Base-by-base conservation (phyloP, 129 eudicot species). In the Arctium minus region DNA sequence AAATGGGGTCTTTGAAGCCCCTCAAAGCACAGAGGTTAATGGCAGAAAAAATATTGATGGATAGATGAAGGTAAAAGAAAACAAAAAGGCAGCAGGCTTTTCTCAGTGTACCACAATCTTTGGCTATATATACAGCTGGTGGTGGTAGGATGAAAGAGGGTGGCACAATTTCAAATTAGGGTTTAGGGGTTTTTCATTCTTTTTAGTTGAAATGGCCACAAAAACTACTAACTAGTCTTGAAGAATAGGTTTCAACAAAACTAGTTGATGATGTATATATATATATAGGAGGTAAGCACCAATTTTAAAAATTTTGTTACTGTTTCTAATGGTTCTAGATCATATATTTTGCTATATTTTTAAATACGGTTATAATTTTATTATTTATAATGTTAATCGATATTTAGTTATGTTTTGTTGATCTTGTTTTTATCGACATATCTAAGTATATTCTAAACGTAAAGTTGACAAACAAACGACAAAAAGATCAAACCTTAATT, bases 51-150 rank as follows among this genome's bases (percentile, higher is more conserved):
- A 60, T 60, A 77, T 75, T 56, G 77, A 75, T 81, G 22, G 70
- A 70, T 44, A 38, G 36, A 42, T 40, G 77, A 71, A 69, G 77
- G 70, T 74, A 65, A 84, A 84, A 84, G 87, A 84, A 83, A 84
- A 84, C 87, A 84, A 84, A 84, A 79, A 73, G 80, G 84, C 48
- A 79, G 72, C 83, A 79, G 87, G 87, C 87, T 84, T 84, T 79
- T 64, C 71, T 60, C 60, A 79, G 84, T 79, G 84, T 84, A 84
- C 84, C 80, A 84, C 83, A 73, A 44, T 67, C 84, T 79, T 84
- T 84, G 87, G 84, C 71, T 84, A 84, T 84, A 84, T 84, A 84
- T 84, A 73, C 87, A 84, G 87, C 84, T 84, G 87, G 87, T 84
- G 84, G 40, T 65, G 84, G 44, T 84, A 42, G 75, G 87, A 73